Percentiles rank a stretch among this genome's conserved stretches.
Conservation (phyloP, 2,329 filamentous ascomycete genomes). For the Alternaria incomplexa region DNA sequence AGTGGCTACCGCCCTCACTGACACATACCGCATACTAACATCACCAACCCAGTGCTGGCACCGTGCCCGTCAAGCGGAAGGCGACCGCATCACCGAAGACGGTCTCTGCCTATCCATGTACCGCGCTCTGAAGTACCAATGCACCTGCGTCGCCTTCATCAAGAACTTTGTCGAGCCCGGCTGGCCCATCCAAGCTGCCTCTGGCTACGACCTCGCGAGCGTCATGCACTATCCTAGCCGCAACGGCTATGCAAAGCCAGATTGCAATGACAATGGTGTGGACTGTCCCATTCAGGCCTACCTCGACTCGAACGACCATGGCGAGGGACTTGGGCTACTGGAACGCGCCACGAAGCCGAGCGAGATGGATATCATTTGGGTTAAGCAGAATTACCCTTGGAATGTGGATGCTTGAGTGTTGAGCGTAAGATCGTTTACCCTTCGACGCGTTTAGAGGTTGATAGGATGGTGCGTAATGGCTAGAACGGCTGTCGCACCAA, state of each 20-base stretch:
- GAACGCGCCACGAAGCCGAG: background rate
- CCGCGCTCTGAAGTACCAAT: background rate
- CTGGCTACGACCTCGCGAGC: background rate
- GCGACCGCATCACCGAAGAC: background rate
- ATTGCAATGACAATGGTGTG: background rate
- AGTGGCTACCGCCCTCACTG: background rate
- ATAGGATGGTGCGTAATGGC: background rate
- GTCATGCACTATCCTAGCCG: background rate
- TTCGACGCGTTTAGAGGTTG: background rate
- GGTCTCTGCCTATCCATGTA: background rate
- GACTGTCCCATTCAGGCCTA: background rate
- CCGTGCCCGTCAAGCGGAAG: background rate
- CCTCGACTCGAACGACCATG: background rate
- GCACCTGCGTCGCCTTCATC: background rate
- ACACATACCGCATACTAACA: background rate
- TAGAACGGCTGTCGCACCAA: background rate
- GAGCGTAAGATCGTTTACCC: rapidly evolving
- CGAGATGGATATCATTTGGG: background rate
- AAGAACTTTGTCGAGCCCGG: background rate
- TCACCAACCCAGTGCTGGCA: background rate
- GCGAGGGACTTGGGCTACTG: background rate
- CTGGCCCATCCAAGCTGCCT: background rate
- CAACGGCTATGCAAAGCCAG: background rate
- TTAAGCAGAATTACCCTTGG: background rate
- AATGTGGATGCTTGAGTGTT: background rate